phyloP scores from a whole-genome alignment of 495 filamentous ascomycete genomes.

The Pyrenula massariospora region DNA sequence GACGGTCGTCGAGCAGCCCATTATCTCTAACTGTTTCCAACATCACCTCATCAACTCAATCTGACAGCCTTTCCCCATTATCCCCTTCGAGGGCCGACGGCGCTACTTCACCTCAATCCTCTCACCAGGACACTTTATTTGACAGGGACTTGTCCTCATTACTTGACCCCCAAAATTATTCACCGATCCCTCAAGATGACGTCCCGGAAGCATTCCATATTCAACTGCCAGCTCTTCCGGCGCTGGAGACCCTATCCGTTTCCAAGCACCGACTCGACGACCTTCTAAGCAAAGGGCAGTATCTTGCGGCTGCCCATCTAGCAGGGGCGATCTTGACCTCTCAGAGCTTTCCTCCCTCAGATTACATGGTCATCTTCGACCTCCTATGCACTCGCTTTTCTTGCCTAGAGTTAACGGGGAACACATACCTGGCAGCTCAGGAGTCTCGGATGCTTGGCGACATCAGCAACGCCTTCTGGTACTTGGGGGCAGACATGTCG shows the following conservation, averaged over 20 bases:
- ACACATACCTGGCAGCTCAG: conserved; percentile 64
- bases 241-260: conserved; percentile 40
- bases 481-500: conserved; percentile 25
- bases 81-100: background rate
- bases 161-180: background rate
- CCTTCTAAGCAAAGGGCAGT: conserved; percentile 58
- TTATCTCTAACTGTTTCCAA: conserved; percentile 6
- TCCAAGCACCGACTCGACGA: conserved; percentile 58
- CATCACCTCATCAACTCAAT: conserved; percentile 34
- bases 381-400: conserved; percentile 74
- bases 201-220: conserved; percentile 6
- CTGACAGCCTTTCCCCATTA: conserved; percentile 31
- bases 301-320: conserved; percentile 45
- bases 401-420: conserved; percentile 64
- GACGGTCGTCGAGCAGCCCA: background rate
- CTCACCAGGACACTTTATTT: background rate
- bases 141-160: background rate
- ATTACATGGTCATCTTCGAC: conserved; percentile 54
- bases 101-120: background rate
- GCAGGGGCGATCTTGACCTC: conserved; percentile 28
- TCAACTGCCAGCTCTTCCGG: conserved; percentile 31
- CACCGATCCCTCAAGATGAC: background rate
- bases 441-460: conserved; percentile 80
- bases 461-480: conserved; percentile 58
- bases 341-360: conserved; percentile 35